These are phyloP conservation scores for Eudorina sp. DNA, from an alignment of 139 green algal species.

Conservation along the genomic window DNA sequence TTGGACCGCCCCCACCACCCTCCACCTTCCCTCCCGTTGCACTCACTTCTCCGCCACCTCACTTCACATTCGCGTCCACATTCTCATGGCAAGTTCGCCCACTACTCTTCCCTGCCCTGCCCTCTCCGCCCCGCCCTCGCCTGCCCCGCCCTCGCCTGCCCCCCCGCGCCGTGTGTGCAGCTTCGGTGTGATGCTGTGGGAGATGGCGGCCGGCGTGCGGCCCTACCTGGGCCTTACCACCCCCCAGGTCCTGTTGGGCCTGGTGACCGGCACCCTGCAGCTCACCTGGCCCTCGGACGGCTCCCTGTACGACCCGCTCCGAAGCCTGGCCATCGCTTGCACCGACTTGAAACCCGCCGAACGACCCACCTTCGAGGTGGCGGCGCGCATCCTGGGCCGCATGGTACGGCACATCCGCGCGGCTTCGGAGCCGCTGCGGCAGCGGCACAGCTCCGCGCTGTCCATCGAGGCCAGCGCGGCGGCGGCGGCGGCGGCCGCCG, in stretches of 20 bases:
- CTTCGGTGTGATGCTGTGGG: slow-evolving; percentile 52
- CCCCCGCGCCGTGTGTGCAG: not conserved
- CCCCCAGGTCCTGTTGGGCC: slow-evolving; percentile 46
- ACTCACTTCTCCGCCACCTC: not conserved
- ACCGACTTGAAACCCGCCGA: slow-evolving; percentile 29
- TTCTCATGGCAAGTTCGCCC: not conserved
- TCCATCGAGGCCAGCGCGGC: not conserved
- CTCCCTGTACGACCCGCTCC: slow-evolving; percentile 43
- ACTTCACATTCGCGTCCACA: not conserved
- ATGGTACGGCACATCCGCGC: slow-evolving; percentile 37
- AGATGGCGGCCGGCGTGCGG: slow-evolving; percentile 37
- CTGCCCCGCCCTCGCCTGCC: not conserved
- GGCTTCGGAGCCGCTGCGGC: slow-evolving; percentile 9
- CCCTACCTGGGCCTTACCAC: slow-evolving; percentile 51
- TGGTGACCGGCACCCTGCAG: slow-evolving; percentile 38
- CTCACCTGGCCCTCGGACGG: slow-evolving; percentile 42
- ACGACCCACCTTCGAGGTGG: slow-evolving; percentile 30
- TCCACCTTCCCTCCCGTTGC: not conserved
- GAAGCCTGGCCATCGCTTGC: slow-evolving; percentile 32
- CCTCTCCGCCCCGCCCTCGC: not conserved
- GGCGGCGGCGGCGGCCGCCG: not conserved
- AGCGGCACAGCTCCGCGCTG: slow-evolving; percentile 32
- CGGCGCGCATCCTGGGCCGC: slow-evolving; percentile 32
- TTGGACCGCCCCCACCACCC: not conserved
- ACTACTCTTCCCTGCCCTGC: not conserved